Conservation (phyloP, 371 early-diverging fungal species). For the Mucor mucedo region DNA sequence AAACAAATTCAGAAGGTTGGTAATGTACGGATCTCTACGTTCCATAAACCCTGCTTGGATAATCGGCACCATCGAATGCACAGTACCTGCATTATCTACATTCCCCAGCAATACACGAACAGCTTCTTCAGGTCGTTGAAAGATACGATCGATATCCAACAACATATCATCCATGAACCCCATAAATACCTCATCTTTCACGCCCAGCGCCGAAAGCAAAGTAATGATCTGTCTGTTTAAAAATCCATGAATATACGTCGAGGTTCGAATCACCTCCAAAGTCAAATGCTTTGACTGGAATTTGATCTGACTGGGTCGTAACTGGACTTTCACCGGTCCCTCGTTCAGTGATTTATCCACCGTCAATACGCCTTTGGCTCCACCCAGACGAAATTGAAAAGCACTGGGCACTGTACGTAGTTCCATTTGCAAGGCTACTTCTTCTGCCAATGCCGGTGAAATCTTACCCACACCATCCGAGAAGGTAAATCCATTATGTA, state of each 20-base stretch:
- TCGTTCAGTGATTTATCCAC: conserved; percentile 31
- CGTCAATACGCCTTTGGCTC: conserved; percentile 80
- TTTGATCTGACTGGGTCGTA: conserved; percentile 75
- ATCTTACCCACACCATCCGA: conserved; percentile 90
- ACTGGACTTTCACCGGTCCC: conserved; percentile 44
- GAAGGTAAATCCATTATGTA: conserved; percentile 63
- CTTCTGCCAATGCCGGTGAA: conserved; percentile 54
- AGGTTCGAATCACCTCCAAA: conserved; percentile 68
- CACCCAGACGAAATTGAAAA: conserved; percentile 83
- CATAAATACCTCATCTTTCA: conserved; percentile 61
- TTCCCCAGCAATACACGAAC: conserved; percentile 52
- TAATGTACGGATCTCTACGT: conserved; percentile 59
- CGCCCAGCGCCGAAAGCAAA: conserved; percentile 67
- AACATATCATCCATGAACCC: conserved; percentile 55
- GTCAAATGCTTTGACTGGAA: conserved; percentile 64
- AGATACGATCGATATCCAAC: conserved; percentile 47
- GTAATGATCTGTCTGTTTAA: conserved; percentile 80
- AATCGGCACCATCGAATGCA: conserved; percentile 54
- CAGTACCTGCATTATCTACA: conserved; percentile 62
- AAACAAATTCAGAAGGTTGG: conserved; percentile 61
- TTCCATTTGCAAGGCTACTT: conserved; percentile 57
- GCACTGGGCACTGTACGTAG: conserved; percentile 67
- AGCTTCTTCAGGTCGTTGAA: conserved; percentile 51
- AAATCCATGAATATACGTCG: conserved; percentile 61
- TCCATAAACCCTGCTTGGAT: conserved; percentile 65